Base-by-base conservation (phyloP, 345 rosid genomes). In the Citropsis articulata region DNA sequence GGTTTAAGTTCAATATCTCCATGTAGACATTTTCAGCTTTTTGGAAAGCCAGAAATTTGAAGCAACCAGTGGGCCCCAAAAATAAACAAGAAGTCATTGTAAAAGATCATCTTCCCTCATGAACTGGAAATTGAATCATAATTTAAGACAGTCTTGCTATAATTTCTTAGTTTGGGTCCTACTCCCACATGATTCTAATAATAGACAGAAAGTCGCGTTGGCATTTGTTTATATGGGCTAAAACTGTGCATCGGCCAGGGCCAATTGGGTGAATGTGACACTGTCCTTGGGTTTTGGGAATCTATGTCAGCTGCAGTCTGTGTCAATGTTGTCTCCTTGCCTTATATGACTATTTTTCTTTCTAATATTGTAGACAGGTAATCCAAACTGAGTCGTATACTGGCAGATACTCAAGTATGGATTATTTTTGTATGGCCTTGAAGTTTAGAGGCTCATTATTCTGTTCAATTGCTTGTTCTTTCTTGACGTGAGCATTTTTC, bases 101-200 rank as follows among this genome's bases (percentile, higher is more conserved):
- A 68, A 73, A 7, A 53, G 30, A 62, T 77, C 45, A 62, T 60
- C 75, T 76, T 78, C 25, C 80, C 80, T 30, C 78, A 40, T 72
- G 73, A 56, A 60, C 75, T 73, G 71, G 81, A 71, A 77, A 79
- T 72, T 27, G n/a, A 38, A 33, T 73, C 56, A 75, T 61, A 35
- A 45, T 65, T 61, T 63, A 76, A 60, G 68, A 53, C 36, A 38
- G 1, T 35, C 57, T 18, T 27, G 27, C 66, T 1, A 27, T 77
- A 25, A 60, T 70, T 63, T 66, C 72, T 71, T 13, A 38, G 40
- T 40, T 22, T 27, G 71, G 83, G 69, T 66, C 77, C 66, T 59
- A 50, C 73, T 66, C 75, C 66, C 57, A 50, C 73, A 30, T 61
- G 72, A 56, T 61, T 71, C 24, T 73, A 42, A 70, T 30, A 10